Percentiles rank a stretch among this genome's conserved stretches.
These are phyloP conservation scores for Boechera retrofracta DNA, from an alignment of 345 rosid genomes.

Conservation along the genomic window DNA sequence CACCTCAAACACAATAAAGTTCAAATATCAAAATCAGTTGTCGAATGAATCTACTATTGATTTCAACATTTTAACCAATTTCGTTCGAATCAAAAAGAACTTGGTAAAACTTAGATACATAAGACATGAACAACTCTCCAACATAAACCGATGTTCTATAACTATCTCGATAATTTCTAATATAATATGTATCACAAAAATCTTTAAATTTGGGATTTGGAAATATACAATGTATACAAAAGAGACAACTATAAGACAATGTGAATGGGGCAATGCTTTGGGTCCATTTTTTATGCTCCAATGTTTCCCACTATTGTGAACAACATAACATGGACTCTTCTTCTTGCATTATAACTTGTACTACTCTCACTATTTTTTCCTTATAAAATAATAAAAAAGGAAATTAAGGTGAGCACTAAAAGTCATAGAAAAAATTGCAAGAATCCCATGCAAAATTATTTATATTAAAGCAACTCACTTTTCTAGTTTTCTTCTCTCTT, in stretches of 20 bases:
- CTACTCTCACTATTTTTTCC: slow-evolving; percentile 42
- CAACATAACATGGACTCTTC: slow-evolving; percentile 47
- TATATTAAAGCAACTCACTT: slow-evolving; percentile 41
- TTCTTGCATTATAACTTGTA: slow-evolving; percentile 37
- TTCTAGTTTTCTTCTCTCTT: slow-evolving; percentile 26
- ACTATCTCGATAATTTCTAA: background rate
- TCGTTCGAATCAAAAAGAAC: background rate
- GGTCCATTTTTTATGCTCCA: slow-evolving; percentile 48
- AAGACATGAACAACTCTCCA: slow-evolving; percentile 10
- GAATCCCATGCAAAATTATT: slow-evolving; percentile 45
- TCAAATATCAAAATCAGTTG: slow-evolving; percentile 33
- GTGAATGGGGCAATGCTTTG: slow-evolving; percentile 41
- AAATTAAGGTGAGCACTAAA: slow-evolving; percentile 36
- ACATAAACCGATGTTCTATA: slow-evolving; percentile 22
- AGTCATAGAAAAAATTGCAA: slow-evolving; percentile 26
- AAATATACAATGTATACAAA: slow-evolving; percentile 32
- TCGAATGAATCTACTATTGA: slow-evolving; percentile 22
- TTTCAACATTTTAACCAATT: slow-evolving; percentile 30
- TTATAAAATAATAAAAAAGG: slow-evolving; percentile 26
- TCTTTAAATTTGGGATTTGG: background rate
- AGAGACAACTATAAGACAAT: slow-evolving; percentile 48
- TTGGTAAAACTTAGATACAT: slow-evolving; percentile 19
- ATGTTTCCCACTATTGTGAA: slow-evolving; percentile 52
- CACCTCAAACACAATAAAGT: slow-evolving; percentile 39
- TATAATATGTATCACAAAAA: background rate